phyloP scores from a whole-genome alignment of 1,284 basidiomycete genomes.

The Microbotryum saponariae region DNA sequence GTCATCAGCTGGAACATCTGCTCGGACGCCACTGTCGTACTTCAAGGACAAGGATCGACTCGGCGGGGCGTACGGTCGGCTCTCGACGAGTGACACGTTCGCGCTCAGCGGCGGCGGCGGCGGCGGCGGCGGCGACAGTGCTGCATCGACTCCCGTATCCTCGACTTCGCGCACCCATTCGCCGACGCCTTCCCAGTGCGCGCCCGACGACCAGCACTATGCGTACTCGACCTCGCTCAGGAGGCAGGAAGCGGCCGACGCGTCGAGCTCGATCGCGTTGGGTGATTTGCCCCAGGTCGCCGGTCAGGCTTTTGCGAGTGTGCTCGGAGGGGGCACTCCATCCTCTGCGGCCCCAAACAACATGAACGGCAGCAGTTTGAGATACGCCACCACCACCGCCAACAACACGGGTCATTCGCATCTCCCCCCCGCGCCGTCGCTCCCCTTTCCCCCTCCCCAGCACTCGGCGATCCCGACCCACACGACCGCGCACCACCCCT shows the following conservation, averaged over 20 bases:
- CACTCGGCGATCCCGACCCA: neutral
- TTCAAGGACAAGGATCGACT: slow-evolving; percentile 1
- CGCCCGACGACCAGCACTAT: slow-evolving; percentile 13
- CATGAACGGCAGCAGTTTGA: neutral
- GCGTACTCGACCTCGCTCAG: slow-evolving; percentile 23
- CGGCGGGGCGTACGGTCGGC: neutral
- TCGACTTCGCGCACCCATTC: neutral
- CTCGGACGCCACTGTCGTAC: no score
- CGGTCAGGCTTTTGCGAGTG: no score
- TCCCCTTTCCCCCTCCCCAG: neutral
- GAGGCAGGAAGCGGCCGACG: slow-evolving; percentile 18
- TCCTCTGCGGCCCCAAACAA: no score
- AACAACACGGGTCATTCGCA: slow-evolving; percentile 3
- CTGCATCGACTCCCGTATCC: neutral
- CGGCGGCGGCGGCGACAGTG: neutral
- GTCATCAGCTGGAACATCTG: no score
- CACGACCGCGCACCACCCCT: slow-evolving; percentile 19
- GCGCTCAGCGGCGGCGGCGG: neutral
- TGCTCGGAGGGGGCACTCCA: no score
- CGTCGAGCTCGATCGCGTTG: slow-evolving; percentile 12
- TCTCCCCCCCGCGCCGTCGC: neutral
- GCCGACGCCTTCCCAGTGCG: slow-evolving; percentile 4
- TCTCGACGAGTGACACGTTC: neutral
- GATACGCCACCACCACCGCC: neutral
- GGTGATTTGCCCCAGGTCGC: no score